Conservation (phyloP, 371 early-diverging fungal genomes). For the Rhizopus arrhizus region DNA sequence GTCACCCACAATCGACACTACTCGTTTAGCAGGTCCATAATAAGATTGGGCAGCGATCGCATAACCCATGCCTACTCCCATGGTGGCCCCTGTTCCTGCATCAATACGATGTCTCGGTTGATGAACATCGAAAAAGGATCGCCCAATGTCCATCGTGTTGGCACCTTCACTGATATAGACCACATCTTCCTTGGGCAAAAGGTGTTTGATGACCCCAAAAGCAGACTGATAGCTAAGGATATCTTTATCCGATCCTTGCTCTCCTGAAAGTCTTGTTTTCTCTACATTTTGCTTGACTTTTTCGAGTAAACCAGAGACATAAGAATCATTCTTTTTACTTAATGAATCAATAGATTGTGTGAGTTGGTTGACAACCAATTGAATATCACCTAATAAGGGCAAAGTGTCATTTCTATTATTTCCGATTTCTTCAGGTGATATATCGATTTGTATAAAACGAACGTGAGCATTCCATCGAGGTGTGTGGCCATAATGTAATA, state of each 20-base stretch:
- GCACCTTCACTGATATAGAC: slow-evolving; percentile 81
- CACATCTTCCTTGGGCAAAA: slow-evolving; percentile 43
- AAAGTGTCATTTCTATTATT: slow-evolving; percentile 54
- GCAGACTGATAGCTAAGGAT: slow-evolving; percentile 75
- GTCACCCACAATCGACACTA: slow-evolving; percentile 78
- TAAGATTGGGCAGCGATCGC: slow-evolving; percentile 74
- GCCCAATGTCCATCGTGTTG: slow-evolving; percentile 85
- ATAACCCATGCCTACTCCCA: slow-evolving; percentile 85
- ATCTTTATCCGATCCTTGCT: slow-evolving; percentile 39
- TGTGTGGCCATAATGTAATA: slow-evolving; percentile 72
- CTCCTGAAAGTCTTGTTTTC: slow-evolving; percentile 32
- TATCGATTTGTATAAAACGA: slow-evolving; percentile 76
- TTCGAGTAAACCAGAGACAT: slow-evolving; percentile 34
- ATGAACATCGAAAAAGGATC: slow-evolving; percentile 69
- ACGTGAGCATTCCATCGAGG: slow-evolving; percentile 60
- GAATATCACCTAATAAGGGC: slow-evolving; percentile 68
- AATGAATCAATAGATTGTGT: slow-evolving; percentile 18
- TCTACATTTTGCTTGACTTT: slow-evolving; percentile 53
- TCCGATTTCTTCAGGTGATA: slow-evolving; percentile 68
- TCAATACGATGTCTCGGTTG: slow-evolving; percentile 73
- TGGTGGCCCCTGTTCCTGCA: slow-evolving; percentile 78
- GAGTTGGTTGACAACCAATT: slow-evolving; percentile 55
- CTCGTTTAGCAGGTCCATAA: slow-evolving; percentile 49
- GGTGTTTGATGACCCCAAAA: slow-evolving; percentile 62
- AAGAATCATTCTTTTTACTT: slow-evolving; percentile 13